Evolutionary conservation across 1,284 basidiomycete species (phyloP).

Genomic region (Phlebopus sp.): DNA sequence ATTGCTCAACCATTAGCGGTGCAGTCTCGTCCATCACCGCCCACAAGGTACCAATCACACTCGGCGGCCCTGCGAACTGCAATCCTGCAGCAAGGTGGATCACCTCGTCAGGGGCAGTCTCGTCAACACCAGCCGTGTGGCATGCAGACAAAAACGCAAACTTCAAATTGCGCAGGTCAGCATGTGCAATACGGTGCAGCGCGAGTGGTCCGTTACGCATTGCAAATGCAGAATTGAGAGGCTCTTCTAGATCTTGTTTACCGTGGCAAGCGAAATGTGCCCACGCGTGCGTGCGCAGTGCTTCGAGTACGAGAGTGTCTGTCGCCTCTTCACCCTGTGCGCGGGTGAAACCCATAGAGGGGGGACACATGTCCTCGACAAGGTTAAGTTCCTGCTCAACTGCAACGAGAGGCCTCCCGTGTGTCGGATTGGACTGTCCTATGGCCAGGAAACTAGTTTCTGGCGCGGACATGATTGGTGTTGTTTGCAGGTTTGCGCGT

Average conservation of each 20-base stretch:
- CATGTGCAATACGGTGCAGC: background rate
- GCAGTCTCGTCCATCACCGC: slow-evolving; percentile 11
- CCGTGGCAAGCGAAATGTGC: slow-evolving; percentile 16
- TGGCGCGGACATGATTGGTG: background rate
- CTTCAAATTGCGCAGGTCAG: background rate
- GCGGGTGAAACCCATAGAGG: background rate
- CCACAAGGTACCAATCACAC: slow-evolving; percentile 18
- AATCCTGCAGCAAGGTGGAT: slow-evolving; percentile 18
- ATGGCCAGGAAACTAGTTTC: background rate
- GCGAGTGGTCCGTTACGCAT: background rate
- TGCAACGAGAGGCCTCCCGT: too few species aligned
- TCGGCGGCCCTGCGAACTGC: slow-evolving; percentile 12
- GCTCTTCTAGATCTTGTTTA: slow-evolving; percentile 1
- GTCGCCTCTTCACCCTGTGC: background rate
- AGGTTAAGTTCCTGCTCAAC: too few species aligned
- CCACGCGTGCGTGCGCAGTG: slow-evolving; percentile 6
- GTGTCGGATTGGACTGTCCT: too few species aligned
- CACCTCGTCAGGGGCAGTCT: slow-evolving; percentile 11
- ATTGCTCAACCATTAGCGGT: background rate
- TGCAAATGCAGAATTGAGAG: slow-evolving; percentile 12
- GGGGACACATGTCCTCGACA: background rate
- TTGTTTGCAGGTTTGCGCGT: background rate
- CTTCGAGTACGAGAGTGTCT: background rate
- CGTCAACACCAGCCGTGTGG: slow-evolving; percentile 14
- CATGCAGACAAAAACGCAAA: slow-evolving; percentile 17